A percentile compares a stretch with the other conserved stretches of the same genome.
These are phyloP conservation scores for Acacia confusa DNA, from an alignment of 306 rosid genomes.

Conservation along the genomic window DNA sequence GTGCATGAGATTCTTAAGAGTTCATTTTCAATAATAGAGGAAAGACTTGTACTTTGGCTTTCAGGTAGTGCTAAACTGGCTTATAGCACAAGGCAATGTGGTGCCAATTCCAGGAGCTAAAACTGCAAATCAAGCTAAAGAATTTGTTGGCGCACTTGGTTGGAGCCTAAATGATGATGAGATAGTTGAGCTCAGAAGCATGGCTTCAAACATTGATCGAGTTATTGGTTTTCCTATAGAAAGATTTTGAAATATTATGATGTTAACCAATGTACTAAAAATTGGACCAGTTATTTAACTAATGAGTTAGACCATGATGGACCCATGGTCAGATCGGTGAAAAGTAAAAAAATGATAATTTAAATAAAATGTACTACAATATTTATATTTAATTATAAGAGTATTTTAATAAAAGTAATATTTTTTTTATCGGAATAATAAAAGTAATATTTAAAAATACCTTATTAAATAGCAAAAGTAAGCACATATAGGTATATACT, in stretches of 20 bases:
- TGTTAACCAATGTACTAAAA: not conserved
- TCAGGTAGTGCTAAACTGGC: conserved; percentile 86
- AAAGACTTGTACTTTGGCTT: not conserved
- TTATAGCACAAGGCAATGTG: conserved; percentile 77
- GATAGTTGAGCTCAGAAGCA: conserved; percentile 58
- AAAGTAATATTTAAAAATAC: too few species aligned
- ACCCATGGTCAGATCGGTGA: too few species aligned
- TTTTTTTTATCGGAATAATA: too few species aligned
- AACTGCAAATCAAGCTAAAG: conserved; percentile 78
- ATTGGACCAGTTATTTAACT: too few species aligned
- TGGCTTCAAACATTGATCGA: conserved; percentile 66
- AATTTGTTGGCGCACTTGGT: conserved; percentile 79
- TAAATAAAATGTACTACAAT: too few species aligned
- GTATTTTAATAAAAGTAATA: too few species aligned
- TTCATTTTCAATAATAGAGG: not conserved
- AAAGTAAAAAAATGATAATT: too few species aligned
- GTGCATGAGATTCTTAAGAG: too few species aligned
- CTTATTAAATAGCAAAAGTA: too few species aligned
- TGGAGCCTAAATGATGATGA: conserved; percentile 77
- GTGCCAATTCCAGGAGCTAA: conserved; percentile 97
- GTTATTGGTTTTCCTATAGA: conserved; percentile 80
- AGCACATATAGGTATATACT: too few species aligned
- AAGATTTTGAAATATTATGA: conserved; percentile 44
- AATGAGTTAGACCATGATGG: too few species aligned
- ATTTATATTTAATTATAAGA: not conserved